Evolutionary conservation across 1,139 yeast genomes (phyloP).

Genomic region (Saccharomyces pastorianus): DNA sequence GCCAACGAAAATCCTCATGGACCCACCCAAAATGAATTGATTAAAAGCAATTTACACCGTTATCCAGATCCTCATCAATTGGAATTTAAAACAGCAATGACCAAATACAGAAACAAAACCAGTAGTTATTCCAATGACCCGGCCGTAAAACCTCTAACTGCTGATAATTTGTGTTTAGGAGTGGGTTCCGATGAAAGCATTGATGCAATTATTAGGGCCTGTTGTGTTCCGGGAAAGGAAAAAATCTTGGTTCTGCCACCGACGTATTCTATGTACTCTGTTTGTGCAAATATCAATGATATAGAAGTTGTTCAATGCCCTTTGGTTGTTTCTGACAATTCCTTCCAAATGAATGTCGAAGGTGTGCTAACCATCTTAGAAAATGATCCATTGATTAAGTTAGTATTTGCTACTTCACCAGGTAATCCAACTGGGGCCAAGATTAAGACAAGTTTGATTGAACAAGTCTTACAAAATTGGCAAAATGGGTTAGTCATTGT

Average conservation of each 20-base stretch:
- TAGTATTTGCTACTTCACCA: conserved; percentile 89
- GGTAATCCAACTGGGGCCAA: conserved; percentile 89
- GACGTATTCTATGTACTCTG: conserved; percentile 93
- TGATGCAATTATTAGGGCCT: conserved; percentile 77
- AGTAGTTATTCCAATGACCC: conserved; percentile 23
- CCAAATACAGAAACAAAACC: conserved; percentile 60
- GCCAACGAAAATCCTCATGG: conserved; percentile 97
- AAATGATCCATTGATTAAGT: conserved; percentile 54
- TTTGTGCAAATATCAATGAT: conserved; percentile 85
- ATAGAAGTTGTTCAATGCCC: conserved; percentile 71
- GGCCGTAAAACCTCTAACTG: conserved; percentile 34
- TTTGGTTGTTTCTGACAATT: conserved; percentile 39
- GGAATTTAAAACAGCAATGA: conserved; percentile 65
- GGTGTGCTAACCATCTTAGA: conserved; percentile 45
- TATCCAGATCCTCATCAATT: conserved; percentile 96
- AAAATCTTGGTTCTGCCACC: conserved; percentile 87
- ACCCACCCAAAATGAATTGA: conserved; percentile 49
- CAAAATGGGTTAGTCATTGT: conserved; percentile 69
- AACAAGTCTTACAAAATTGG: conserved; percentile 51
- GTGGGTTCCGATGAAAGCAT: conserved; percentile 97
- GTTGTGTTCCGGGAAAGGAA: conserved; percentile 74
- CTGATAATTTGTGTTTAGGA: conserved; percentile 78
- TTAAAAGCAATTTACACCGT: conserved; percentile 58
- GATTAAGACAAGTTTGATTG: conserved; percentile 43
- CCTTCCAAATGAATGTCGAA: conserved; percentile 59